phyloP scores from a whole-genome alignment of 2,329 filamentous ascomycete genomes.

The Aureobasidium sp. region DNA sequence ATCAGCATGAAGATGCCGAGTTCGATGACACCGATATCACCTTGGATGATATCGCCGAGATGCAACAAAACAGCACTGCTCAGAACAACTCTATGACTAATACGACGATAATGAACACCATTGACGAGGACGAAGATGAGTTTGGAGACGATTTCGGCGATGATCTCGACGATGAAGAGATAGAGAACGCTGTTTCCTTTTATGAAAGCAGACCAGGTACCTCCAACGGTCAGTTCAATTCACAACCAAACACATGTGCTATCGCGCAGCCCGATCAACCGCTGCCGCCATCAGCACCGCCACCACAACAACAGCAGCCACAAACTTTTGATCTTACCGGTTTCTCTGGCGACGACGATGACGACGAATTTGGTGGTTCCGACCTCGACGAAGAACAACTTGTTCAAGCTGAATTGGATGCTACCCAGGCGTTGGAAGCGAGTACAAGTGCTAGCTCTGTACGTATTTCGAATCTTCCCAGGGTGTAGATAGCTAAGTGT shows the following conservation, averaged over 20 bases:
- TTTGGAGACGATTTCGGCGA: constrained; percentile 40
- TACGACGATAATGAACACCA: constrained; percentile 3
- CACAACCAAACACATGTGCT: not conserved
- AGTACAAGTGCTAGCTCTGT: constrained; percentile 37
- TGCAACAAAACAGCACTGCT: not conserved
- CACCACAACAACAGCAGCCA: not conserved
- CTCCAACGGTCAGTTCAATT: not conserved
- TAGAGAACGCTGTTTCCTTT: constrained; percentile 36
- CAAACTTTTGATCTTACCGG: not conserved
- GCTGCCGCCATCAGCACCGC: not conserved
- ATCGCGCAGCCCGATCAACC: not conserved
- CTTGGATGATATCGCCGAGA: not conserved
- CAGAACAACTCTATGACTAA: not conserved
- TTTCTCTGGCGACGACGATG: constrained; percentile 28
- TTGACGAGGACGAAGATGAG: constrained; percentile 30
- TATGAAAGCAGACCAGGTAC: constrained; percentile 12
- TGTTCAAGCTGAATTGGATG: constrained; percentile 58
- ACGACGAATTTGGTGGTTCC: constrained; percentile 64
- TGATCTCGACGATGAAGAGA: constrained; percentile 44
- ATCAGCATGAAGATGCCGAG: constrained; percentile 8
- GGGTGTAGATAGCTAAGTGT: constrained; percentile 17
- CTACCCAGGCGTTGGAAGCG: constrained; percentile 55
- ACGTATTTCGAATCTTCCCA: constrained; percentile 36
- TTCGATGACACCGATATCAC: constrained; percentile 6
- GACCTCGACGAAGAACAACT: constrained; percentile 63